Evolutionary conservation across 306 rosid genomes (phyloP).

Genomic region (Geum urbanum): DNA sequence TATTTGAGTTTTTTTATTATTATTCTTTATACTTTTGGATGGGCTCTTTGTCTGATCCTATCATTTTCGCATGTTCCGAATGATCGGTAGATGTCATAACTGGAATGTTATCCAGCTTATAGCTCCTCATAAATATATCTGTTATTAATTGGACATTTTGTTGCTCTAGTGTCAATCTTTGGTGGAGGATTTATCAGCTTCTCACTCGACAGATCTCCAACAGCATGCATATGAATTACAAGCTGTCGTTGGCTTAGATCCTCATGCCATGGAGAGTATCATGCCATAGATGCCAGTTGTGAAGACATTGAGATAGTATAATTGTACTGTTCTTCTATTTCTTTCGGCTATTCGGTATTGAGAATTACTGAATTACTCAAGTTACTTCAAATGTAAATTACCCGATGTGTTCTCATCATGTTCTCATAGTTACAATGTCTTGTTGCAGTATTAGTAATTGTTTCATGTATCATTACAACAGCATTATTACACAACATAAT

Average conservation of each 20-base stretch:
- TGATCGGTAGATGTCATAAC: neutral
- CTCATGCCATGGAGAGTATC: slow-evolving; percentile 47
- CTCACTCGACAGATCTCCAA: slow-evolving; percentile 87
- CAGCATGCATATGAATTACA: slow-evolving; percentile 93
- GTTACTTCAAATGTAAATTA: neutral
- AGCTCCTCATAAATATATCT: slow-evolving; percentile 16
- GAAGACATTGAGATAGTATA: slow-evolving; percentile 72
- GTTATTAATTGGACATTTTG: slow-evolving; percentile 10
- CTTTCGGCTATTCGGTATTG: neutral
- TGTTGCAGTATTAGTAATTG: neutral
- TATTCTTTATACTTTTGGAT: too few species aligned
- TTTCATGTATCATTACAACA: neutral
- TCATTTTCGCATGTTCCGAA: neutral
- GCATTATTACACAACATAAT: neutral
- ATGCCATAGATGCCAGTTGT: slow-evolving; percentile 77
- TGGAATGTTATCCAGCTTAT: neutral
- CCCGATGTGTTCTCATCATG: neutral
- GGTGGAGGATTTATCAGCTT: slow-evolving; percentile 74
- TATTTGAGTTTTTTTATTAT: neutral
- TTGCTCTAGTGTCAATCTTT: slow-evolving; percentile 63
- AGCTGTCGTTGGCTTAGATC: slow-evolving; percentile 53
- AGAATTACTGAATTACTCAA: neutral
- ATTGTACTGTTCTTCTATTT: neutral
- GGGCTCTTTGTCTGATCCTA: neutral
- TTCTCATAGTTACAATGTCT: neutral